These are phyloP conservation scores for Colletotrichum theobromicola DNA, from an alignment of 2,329 filamentous ascomycete genomes.

Conservation along the genomic window DNA sequence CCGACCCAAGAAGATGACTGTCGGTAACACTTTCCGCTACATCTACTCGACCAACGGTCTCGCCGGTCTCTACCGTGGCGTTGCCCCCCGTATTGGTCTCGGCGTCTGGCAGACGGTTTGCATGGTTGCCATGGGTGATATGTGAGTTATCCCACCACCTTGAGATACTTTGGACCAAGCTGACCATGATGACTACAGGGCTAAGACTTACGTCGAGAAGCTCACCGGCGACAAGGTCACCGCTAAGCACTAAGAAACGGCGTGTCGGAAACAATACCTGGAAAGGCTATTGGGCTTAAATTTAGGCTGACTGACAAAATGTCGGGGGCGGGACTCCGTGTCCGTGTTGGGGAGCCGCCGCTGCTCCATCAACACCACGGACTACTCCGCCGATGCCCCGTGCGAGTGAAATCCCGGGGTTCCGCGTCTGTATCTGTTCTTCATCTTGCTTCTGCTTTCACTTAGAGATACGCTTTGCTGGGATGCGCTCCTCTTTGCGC, in stretches of 20 bases:
- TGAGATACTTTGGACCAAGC: slow-evolving; percentile 7
- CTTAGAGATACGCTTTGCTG: slow-evolving; percentile 4
- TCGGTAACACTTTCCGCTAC: slow-evolving; percentile 83
- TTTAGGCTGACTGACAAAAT: background rate
- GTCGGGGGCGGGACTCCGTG: background rate
- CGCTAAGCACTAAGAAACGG: slow-evolving; percentile 68
- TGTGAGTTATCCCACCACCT: slow-evolving; percentile 66
- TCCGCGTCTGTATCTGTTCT: slow-evolving; percentile 12
- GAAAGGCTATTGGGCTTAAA: slow-evolving; percentile 6
- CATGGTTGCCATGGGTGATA: slow-evolving; percentile 99
- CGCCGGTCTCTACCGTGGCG: slow-evolving; percentile 93
- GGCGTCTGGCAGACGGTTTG: slow-evolving; percentile 99
- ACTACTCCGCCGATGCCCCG: background rate
- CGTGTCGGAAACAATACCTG: slow-evolving; percentile 31
- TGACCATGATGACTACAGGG: slow-evolving; percentile 48
- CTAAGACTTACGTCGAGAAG: slow-evolving; percentile 71
- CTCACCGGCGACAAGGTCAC: slow-evolving; percentile 68
- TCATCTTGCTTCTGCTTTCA: background rate
- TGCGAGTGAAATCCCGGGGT: slow-evolving; percentile 19
- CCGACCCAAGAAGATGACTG: slow-evolving; percentile 98
- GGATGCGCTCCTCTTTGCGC: background rate
- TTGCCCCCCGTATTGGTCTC: slow-evolving; percentile 90
- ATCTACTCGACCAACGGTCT: slow-evolving; percentile 91
- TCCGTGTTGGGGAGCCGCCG: background rate
- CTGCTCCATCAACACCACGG: background rate